phyloP scores from a whole-genome alignment of 2,329 filamentous ascomycete species.

The Trichoderma sp. region DNA sequence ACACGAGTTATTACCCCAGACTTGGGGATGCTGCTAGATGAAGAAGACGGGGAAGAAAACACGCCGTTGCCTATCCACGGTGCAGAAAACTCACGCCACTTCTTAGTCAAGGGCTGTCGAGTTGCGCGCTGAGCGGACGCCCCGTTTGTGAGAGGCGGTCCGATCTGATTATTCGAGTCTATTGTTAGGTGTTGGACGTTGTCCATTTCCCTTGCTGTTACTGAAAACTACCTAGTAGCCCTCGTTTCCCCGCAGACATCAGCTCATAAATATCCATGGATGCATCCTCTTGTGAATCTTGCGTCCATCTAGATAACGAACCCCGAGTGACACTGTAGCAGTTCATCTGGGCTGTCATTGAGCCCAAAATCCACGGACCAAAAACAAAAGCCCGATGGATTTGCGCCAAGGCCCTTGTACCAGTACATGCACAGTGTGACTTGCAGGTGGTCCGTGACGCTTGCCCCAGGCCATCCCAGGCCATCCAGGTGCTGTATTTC shows the following conservation, averaged over 20 bases:
- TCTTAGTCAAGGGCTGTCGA: neutral
- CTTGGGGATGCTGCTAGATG: neutral
- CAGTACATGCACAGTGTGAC: slow-evolving; percentile 7
- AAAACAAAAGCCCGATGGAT: neutral
- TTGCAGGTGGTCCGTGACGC: slow-evolving; percentile 5
- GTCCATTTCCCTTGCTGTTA: neutral
- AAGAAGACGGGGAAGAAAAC: neutral
- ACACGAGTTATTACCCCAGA: neutral
- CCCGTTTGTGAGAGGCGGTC: slow-evolving; percentile 13
- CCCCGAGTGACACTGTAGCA: neutral
- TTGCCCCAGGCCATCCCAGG: neutral
- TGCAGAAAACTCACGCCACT: slow-evolving; percentile 1
- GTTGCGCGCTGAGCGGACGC: neutral
- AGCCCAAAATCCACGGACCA: neutral
- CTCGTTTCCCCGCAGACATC: neutral
- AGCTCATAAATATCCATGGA: neutral
- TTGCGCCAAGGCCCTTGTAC: neutral
- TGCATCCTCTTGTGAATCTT: neutral
- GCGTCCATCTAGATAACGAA: neutral
- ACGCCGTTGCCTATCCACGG: neutral
- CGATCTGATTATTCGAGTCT: neutral
- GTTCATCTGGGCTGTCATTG: neutral
- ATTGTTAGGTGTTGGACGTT: neutral
- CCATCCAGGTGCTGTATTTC: slow-evolving; percentile 14
- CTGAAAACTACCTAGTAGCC: neutral